Percentiles rank a stretch among this genome's conserved stretches.
These are phyloP conservation scores for Cercophora newfieldiana DNA, from an alignment of 495 filamentous ascomycete genomes.

Conservation along the genomic window DNA sequence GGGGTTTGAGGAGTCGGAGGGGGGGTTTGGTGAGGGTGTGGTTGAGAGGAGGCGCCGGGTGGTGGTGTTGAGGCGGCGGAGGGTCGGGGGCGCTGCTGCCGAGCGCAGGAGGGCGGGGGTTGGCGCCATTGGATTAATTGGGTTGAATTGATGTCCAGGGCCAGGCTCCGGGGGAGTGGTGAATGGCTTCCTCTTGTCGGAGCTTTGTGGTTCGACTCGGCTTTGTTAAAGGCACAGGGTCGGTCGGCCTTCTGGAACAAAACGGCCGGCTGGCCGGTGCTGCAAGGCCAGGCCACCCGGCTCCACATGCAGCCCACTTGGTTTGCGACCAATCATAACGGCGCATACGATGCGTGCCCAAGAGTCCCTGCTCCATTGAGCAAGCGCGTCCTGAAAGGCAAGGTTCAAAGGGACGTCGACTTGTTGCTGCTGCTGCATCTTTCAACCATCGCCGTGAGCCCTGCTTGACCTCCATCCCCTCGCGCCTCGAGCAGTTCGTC, in stretches of 20 bases:
- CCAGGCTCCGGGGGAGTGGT: not conserved
- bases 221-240: not conserved
- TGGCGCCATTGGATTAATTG: not conserved
- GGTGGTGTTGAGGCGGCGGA: not conserved
- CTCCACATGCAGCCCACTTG: not conserved
- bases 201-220: not conserved
- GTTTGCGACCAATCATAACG: not conserved
- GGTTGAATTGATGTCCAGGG: not conserved
- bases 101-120: slow-evolving; percentile 4
- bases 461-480: not conserved
- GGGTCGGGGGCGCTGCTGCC: not conserved
- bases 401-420: not conserved
- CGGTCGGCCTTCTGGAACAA: not conserved
- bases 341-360: not conserved
- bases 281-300: not conserved
- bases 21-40: not conserved
- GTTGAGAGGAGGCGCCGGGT: slow-evolving; percentile 8
- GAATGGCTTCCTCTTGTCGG: not conserved
- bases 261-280: not conserved
- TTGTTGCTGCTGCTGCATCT: not conserved
- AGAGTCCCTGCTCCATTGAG: not conserved
- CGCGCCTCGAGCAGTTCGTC: not conserved
- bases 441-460: not conserved
- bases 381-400: not conserved
- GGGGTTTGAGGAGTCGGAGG: not conserved